Evolutionary conservation across 2,329 filamentous ascomycete species (phyloP).

Genomic region (Fusarium cyanostomum): DNA sequence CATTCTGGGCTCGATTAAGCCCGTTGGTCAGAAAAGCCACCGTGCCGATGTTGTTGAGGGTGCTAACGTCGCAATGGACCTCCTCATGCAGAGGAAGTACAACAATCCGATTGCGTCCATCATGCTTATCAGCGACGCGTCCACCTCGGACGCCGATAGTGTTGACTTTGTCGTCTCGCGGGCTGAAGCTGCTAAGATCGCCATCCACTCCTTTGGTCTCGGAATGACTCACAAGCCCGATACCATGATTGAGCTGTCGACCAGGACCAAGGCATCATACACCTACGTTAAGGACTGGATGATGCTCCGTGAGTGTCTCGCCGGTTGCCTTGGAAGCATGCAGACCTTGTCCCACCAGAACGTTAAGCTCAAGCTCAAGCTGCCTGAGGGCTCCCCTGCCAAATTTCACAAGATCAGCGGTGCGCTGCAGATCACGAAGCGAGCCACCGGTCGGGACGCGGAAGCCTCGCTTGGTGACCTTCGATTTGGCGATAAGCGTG

Average conservation of each 20-base stretch:
- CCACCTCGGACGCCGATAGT: slow-evolving; percentile 91
- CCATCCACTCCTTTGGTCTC: slow-evolving; percentile 95
- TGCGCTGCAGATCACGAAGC: slow-evolving; percentile 94
- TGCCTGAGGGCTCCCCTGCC: slow-evolving; percentile 95
- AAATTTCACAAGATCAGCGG: slow-evolving; percentile 99
- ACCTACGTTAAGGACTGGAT: slow-evolving; percentile 99
- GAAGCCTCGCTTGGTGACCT: slow-evolving; percentile 93
- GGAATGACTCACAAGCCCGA: slow-evolving; percentile 98
- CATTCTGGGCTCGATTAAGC: slow-evolving; percentile 85
- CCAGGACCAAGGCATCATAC: slow-evolving; percentile 94
- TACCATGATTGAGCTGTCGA: slow-evolving; percentile 97
- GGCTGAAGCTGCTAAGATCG: slow-evolving; percentile 97
- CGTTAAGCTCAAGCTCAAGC: slow-evolving; percentile 90
- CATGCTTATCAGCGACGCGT: slow-evolving; percentile 96
- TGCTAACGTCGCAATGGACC: slow-evolving; percentile 97
- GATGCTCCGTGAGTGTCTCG: slow-evolving; percentile 97
- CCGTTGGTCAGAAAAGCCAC: slow-evolving; percentile 95
- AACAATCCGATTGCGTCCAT: slow-evolving; percentile 96
- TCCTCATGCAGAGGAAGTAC: slow-evolving; percentile 96
- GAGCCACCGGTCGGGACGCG: slow-evolving; percentile 91
- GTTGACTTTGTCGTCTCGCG: slow-evolving; percentile 98
- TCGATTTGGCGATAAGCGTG: slow-evolving; percentile 92
- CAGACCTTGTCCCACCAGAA: slow-evolving; percentile 98
- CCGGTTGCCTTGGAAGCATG: slow-evolving; percentile 89
- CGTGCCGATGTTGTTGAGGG: slow-evolving; percentile 97